Base-by-base conservation (phyloP, 345 rosid species). In the Sapria himalayana region DNA sequence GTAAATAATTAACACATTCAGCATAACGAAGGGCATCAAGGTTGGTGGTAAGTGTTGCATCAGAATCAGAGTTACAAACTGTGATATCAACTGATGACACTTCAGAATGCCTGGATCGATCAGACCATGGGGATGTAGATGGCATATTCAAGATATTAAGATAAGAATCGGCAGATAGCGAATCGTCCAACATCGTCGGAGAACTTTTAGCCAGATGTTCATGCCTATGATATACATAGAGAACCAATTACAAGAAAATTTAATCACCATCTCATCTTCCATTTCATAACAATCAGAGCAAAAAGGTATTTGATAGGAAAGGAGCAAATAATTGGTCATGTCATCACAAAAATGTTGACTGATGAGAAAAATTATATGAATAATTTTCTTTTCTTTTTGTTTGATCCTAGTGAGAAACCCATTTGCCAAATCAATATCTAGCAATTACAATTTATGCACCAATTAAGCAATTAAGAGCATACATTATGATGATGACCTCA, bases 151-250 rank as follows among this genome's bases (percentile, higher is more conserved):
- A 60, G 34, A 86, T 82, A 68, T 81, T 81, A 29, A 81, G 77
- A 61, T 86, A 86, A 40, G 97, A 86, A 72, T 86, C 97, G 36
- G 97, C 89, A 48, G 97, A 86, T 45, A 81, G 78, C 21, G 94
- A 81, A 60, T 86, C 97, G 33, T 81, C 94, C 81, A 86, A 73
- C 62, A 86, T 78, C 41, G 94, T 80, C 5, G 97, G 97, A 27
- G 97, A 94, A 51, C 92, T 81, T 64, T 60, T 81, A 33, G 97
- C 94, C 71, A 86, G 68, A 72, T 86, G 97, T 36, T 78, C 97
- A 60, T 78, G 81, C 92, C 97, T 81, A 67, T 52, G 51, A 37
- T 35, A 53, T 27, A 38, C 22, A 29, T 38, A 15, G 12, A 36
- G 37, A 22, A 24, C 3, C n/a, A 21, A 6, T 15, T 27, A 19